Conservation (phyloP, 192 early-diverging fungal genomes). For the Entomortierella beljakovae region DNA sequence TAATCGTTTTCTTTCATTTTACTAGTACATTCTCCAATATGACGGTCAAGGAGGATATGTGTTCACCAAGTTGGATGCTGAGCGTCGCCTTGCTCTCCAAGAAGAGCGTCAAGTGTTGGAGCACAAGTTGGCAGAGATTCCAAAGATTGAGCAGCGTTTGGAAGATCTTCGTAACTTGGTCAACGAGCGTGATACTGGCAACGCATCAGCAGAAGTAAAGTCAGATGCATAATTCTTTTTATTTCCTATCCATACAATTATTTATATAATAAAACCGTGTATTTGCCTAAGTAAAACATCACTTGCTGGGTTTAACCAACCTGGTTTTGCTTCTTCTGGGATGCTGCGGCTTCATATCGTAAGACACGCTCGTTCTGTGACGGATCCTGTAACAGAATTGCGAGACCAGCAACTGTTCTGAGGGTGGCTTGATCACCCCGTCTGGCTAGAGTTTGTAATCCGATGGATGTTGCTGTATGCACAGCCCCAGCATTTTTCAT, state of each 20-base stretch:
- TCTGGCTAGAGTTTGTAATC: constrained; percentile 34
- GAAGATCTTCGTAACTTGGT: constrained; percentile 69
- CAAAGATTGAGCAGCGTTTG: constrained; percentile 79
- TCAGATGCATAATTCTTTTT: not conserved
- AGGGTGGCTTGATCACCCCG: constrained; percentile 28
- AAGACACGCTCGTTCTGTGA: constrained; percentile 16
- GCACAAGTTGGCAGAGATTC: constrained; percentile 80
- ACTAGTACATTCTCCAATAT: constrained; percentile 84
- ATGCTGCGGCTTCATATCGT: constrained; percentile 1
- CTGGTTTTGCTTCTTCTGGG: constrained; percentile 3
- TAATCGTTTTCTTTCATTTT: not conserved
- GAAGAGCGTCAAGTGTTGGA: constrained; percentile 92
- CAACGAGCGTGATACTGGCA: constrained; percentile 52
- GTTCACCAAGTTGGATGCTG: constrained; percentile 91
- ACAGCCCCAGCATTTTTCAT: not conserved
- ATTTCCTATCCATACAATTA: not conserved
- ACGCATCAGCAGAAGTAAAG: constrained; percentile 13
- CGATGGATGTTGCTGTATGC: constrained; percentile 11
- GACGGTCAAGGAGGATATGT: constrained; percentile 97
- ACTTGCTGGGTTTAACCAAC: not conserved
- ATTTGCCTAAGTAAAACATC: too few relatives aligned
- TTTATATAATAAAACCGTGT: not conserved
- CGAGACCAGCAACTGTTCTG: constrained; percentile 37
- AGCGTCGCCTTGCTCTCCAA: constrained; percentile 86
- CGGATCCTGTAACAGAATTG: constrained; percentile 36